Percentiles rank a stretch among this genome's conserved stretches.
phyloP scores from a whole-genome alignment of 331 rosid genomes.

The Malus hybrid region DNA sequence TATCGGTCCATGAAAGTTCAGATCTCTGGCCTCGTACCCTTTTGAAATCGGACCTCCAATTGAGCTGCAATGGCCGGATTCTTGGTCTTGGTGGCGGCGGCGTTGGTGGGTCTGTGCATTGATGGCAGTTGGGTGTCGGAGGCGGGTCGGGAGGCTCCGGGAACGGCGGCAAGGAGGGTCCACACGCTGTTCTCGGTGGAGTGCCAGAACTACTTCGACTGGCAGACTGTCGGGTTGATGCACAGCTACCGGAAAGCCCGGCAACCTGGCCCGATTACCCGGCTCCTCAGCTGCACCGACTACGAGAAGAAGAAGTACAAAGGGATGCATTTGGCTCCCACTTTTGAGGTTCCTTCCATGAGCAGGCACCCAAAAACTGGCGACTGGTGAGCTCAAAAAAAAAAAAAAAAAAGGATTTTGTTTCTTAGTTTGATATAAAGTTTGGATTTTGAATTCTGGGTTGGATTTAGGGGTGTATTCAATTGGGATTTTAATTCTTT shows the following conservation, averaged over 20 bases:
- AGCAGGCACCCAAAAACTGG: conserved; percentile 97
- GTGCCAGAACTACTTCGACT: conserved; percentile 95
- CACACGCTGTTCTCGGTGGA: conserved; percentile 97
- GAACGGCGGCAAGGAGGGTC: conserved; percentile 31
- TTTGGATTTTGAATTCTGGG: conserved; percentile 7
- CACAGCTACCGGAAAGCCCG: conserved; percentile 66
- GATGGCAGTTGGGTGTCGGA: conserved; percentile 19
- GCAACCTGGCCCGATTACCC: conserved; percentile 93
- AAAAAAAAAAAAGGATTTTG: neutral
- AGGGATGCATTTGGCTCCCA: conserved; percentile 96
- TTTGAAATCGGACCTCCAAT: conserved; percentile 34
- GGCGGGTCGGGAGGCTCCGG: conserved; percentile 39
- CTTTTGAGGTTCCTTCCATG: conserved; percentile 93
- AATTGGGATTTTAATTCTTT: too few species aligned
- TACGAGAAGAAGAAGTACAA: conserved; percentile 78
- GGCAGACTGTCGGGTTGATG: conserved; percentile 97
- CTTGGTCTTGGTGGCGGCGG: conserved; percentile 24
- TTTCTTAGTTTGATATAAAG: neutral
- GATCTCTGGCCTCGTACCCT: conserved; percentile 43
- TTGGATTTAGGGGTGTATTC: too few species aligned
- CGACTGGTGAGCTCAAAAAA: conserved; percentile 49
- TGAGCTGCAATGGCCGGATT: conserved; percentile 43
- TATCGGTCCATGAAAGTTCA: conserved; percentile 22
- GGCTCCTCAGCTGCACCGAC: conserved; percentile 90
- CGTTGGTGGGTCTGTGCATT: conserved; percentile 27